Percentiles rank a stretch among this genome's conserved stretches.
Evolutionary conservation across 139 green algal genomes (phyloP).

Genomic region (Closterium sp.): DNA sequence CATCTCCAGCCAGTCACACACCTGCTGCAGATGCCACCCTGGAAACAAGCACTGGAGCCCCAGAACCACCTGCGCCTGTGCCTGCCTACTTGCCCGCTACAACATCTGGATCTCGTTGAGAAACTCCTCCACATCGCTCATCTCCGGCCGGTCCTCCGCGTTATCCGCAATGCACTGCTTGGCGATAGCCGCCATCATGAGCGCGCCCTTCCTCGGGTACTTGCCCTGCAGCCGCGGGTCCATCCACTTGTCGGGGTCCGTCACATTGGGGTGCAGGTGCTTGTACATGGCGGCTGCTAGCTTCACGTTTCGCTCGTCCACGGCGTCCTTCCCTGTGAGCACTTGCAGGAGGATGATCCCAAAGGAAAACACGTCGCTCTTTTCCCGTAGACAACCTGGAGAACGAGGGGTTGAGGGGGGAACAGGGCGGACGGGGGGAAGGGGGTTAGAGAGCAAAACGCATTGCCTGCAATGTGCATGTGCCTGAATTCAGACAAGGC

Average conservation of each 20-base stretch:
- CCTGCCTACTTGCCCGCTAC: neutral
- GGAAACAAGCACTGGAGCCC: too few relatives aligned
- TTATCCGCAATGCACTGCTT: conserved; percentile 5
- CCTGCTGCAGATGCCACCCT: too few relatives aligned
- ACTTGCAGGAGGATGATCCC: neutral
- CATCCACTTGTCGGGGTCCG: neutral
- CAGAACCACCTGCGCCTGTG: too few relatives aligned
- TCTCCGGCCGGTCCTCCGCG: neutral
- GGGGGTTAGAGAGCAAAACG: neutral
- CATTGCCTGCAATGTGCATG: too few relatives aligned
- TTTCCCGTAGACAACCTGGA: neutral
- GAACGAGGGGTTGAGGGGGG: neutral
- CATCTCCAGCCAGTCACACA: too few relatives aligned
- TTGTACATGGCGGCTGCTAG: neutral
- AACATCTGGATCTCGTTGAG: neutral
- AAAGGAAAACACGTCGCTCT: conserved; percentile 4
- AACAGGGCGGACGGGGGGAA: neutral
- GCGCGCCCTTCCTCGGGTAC: neutral
- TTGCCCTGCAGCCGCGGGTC: neutral
- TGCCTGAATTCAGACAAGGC: too few relatives aligned
- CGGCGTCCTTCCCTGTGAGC: neutral
- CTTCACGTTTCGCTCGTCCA: neutral
- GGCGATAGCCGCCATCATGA: neutral
- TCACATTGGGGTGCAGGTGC: neutral
- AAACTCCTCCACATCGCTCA: neutral